These are phyloP conservation scores for Arthrobotrys pseudoclavata DNA, from an alignment of 2,329 filamentous ascomycete genomes.

Conservation along the genomic window DNA sequence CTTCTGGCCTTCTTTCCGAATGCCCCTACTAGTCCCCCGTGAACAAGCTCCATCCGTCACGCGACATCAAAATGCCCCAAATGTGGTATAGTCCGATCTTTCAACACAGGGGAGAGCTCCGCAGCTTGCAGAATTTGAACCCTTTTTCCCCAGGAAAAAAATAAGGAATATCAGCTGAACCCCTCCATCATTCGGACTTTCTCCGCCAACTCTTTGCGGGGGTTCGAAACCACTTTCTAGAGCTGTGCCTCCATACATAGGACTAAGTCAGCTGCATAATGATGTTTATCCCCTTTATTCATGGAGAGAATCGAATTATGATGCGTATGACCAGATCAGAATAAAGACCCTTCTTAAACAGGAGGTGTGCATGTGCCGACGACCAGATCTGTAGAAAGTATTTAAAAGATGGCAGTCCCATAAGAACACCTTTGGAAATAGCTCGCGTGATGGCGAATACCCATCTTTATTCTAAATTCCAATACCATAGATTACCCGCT, in stretches of 20 bases:
- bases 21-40: not conserved
- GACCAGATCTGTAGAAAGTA: not conserved
- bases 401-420: constrained; percentile 27
- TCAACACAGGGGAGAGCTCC: constrained; percentile 22
- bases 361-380: not conserved
- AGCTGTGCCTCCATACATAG: constrained; percentile 30
- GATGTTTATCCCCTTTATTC: not conserved
- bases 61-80: constrained; percentile 2
- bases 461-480: not conserved
- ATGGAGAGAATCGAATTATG: not conserved
- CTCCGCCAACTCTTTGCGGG: constrained; percentile 41
- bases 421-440: constrained; percentile 21
- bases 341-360: not conserved
- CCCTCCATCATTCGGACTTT: constrained; percentile 34
- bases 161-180: constrained; percentile 11
- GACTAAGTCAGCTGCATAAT: constrained; percentile 42
- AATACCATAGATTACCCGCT: not conserved
- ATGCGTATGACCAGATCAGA: constrained; percentile 31
- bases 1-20: not conserved
- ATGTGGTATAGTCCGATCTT: not conserved
- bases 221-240: constrained; percentile 5
- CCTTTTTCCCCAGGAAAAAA: constrained; percentile 2
- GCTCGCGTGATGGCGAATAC: constrained; percentile 31
- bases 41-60: not conserved
- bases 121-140: not conserved